Evolutionary conservation across 2,329 filamentous ascomycete species (phyloP).

Genomic region (Diaporthe ilicicola): DNA sequence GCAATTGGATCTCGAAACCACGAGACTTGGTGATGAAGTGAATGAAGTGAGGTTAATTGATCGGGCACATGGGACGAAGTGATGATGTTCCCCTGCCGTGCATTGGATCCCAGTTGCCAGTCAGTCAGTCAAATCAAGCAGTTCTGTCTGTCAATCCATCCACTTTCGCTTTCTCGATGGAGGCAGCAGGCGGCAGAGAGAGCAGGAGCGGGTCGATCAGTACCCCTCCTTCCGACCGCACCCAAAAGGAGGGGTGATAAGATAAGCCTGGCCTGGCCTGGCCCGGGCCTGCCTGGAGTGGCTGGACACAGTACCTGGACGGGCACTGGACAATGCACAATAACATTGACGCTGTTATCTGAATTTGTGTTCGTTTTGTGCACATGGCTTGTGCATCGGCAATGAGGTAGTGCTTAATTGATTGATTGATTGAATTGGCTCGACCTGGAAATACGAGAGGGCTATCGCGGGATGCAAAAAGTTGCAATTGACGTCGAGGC

Average conservation of each 20-base stretch:
- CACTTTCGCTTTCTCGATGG: neutral
- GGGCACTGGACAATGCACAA: neutral
- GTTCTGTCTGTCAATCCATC: neutral
- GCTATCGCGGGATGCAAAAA: conserved; percentile 23
- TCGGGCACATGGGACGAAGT: neutral
- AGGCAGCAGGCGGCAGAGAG: neutral
- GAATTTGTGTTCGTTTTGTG: neutral
- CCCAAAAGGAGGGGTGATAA: conserved; percentile 34
- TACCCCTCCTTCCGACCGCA: conserved; percentile 31
- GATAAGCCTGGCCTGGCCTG: conserved; percentile 26
- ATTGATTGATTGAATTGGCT: neutral
- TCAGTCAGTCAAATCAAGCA: neutral
- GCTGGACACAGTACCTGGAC: neutral
- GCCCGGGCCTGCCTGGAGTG: neutral
- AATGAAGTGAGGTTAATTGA: neutral
- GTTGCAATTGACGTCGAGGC: neutral
- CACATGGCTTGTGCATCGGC: too few species aligned
- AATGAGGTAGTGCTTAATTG: neutral
- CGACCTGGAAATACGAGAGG: neutral
- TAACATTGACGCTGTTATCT: neutral
- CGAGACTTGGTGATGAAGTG: neutral
- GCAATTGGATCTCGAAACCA: neutral
- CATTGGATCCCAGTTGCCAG: neutral
- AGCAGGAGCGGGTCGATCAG: neutral
- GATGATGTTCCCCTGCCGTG: neutral